Conservation (phyloP, 2,329 filamentous ascomycete species). For the Xylariales sp. region DNA sequence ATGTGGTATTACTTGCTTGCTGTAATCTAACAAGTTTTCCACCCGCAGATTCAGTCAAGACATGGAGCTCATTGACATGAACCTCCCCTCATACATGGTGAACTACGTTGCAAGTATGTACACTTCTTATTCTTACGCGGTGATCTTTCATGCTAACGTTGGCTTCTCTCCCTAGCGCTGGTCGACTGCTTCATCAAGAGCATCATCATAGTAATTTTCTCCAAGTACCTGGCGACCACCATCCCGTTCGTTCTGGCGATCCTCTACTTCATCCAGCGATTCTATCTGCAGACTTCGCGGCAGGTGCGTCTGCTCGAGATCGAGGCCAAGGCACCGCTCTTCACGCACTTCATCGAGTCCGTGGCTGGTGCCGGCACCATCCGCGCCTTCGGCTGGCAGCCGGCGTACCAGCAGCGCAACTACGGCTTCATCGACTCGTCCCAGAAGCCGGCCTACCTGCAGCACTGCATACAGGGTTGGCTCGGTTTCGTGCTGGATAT, state of each 20-base stretch:
- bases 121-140: too few species aligned
- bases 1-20: too few species aligned
- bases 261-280: slow-evolving; percentile 23
- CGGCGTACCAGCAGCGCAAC: slow-evolving; percentile 4
- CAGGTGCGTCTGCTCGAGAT: slow-evolving; percentile 22
- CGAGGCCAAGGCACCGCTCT: slow-evolving; percentile 25
- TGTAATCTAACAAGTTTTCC: not conserved
- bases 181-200: not conserved
- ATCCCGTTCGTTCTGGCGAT: slow-evolving; percentile 7
- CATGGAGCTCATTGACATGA: slow-evolving; percentile 8
- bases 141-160: too few species aligned
- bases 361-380: slow-evolving; percentile 9
- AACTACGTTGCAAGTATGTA: slow-evolving; percentile 4
- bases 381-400: slow-evolving; percentile 7
- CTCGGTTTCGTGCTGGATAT: slow-evolving; percentile 26
- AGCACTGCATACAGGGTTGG: slow-evolving; percentile 28
- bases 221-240: slow-evolving; percentile 1
- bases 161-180: too few species aligned
- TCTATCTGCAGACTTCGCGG: slow-evolving; percentile 29
- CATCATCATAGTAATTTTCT: slow-evolving; percentile 5
- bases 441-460: slow-evolving; percentile 28
- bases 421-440: slow-evolving; percentile 11
- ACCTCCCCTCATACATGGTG: slow-evolving; percentile 2
- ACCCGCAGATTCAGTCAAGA: slow-evolving; percentile 3
- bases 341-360: slow-evolving; percentile 23